These are phyloP conservation scores for Clavariopsis aquatica DNA, from an alignment of 495 filamentous ascomycete genomes.

Conservation along the genomic window DNA sequence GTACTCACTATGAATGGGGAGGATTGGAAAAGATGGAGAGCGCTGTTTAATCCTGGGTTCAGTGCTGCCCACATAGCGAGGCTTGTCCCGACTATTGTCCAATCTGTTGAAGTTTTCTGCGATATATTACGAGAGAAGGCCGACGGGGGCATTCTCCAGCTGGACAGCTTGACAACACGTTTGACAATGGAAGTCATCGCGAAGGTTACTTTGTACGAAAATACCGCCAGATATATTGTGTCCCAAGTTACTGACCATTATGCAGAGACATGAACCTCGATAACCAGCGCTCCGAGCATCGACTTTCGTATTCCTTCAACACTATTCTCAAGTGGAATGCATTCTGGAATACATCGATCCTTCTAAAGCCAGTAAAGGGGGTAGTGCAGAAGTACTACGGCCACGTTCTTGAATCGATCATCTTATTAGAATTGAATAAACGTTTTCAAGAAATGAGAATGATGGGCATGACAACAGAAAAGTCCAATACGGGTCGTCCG, in stretches of 20 bases:
- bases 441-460: slow-evolving; percentile 4
- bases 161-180: slow-evolving; percentile 13
- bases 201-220: slow-evolving; percentile 15
- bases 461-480: neutral
- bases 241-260: neutral
- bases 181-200: slow-evolving; percentile 21
- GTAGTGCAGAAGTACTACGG: slow-evolving; percentile 19
- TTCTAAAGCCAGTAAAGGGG: slow-evolving; percentile 13
- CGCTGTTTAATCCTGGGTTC: slow-evolving; percentile 27
- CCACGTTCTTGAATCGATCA: slow-evolving; percentile 1
- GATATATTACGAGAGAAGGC: slow-evolving; percentile 7
- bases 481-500: neutral
- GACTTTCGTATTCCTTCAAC: slow-evolving; percentile 2
- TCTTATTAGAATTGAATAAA: slow-evolving; percentile 13
- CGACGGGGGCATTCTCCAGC: neutral
- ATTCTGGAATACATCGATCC: slow-evolving; percentile 20
- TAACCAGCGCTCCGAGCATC: slow-evolving; percentile 12
- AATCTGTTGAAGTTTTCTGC: slow-evolving; percentile 9
- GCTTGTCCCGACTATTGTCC: neutral
- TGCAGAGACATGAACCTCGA: slow-evolving; percentile 16
- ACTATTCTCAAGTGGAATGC: slow-evolving; percentile 18
- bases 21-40: slow-evolving; percentile 23
- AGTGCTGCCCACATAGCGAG: slow-evolving; percentile 2
- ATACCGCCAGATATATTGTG: neutral
- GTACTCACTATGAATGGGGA: slow-evolving; percentile 18